A percentile compares a stretch with the other conserved stretches of the same genome.
phyloP scores from a whole-genome alignment of 2,329 filamentous ascomycete species.

The Talaromyces atroroseus region DNA sequence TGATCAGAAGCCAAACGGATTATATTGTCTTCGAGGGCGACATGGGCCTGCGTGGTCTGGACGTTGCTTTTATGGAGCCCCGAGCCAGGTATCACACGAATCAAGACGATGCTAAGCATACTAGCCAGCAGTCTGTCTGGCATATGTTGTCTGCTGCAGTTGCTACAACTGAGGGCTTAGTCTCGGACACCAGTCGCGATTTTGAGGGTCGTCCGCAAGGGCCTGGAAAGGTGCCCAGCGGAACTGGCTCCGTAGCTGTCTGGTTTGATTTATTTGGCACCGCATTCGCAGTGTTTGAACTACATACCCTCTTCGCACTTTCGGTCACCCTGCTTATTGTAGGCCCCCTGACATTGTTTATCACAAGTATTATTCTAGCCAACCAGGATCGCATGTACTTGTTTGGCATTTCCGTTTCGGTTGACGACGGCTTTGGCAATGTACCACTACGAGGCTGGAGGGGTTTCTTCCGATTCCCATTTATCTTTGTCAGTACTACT shows the following conservation, averaged over 20 bases:
- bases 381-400: slow-evolving; percentile 81
- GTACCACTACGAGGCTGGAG: slow-evolving; percentile 68
- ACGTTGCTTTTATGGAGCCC: slow-evolving; percentile 86
- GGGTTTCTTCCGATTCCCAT: slow-evolving; percentile 77
- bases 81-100: slow-evolving; percentile 85
- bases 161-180: slow-evolving; percentile 65
- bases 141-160: slow-evolving; percentile 89
- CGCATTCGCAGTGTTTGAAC: slow-evolving; percentile 68
- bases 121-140: slow-evolving; percentile 65
- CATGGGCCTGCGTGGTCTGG: slow-evolving; percentile 78
- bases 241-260: slow-evolving; percentile 64
- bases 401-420: slow-evolving; percentile 62
- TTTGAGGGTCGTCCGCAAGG: slow-evolving; percentile 60
- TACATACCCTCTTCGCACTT: slow-evolving; percentile 82
- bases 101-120: slow-evolving; percentile 77
- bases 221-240: slow-evolving; percentile 60
- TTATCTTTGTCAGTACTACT: slow-evolving; percentile 64
- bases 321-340: slow-evolving; percentile 77
- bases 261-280: slow-evolving; percentile 93
- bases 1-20: slow-evolving; percentile 82
- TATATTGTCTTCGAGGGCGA: slow-evolving; percentile 75
- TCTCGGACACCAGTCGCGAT: slow-evolving; percentile 59
- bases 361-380: slow-evolving; percentile 63
- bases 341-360: slow-evolving; percentile 66
- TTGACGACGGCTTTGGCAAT: slow-evolving; percentile 56